These are phyloP conservation scores for Acer campestre DNA, from an alignment of 345 rosid genomes.

Conservation along the genomic window DNA sequence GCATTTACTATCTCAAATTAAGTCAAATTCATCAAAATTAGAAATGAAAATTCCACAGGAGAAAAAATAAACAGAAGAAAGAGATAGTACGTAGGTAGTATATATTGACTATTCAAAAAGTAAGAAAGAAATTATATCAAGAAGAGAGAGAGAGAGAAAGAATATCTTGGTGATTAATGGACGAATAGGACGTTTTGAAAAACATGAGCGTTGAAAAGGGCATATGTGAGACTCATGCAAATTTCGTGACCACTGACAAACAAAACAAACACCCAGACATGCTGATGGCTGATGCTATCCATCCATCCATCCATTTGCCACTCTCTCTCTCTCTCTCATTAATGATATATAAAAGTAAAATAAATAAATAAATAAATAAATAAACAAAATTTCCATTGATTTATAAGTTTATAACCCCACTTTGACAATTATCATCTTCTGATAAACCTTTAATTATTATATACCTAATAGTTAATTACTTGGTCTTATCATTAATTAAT, in stretches of 20 bases:
- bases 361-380: background rate
- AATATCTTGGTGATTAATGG: background rate
- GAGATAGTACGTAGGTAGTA: background rate
- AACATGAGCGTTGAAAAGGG: background rate
- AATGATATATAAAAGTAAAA: background rate
- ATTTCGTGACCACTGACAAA: constrained; percentile 20
- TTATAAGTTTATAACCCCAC: background rate
- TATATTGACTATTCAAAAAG: background rate
- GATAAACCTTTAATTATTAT: background rate
- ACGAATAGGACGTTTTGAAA: background rate
- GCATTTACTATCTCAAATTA: no score
- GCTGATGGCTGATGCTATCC: constrained; percentile 27
- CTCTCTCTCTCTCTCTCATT: background rate
- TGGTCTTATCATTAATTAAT: background rate
- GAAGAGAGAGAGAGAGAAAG: background rate
- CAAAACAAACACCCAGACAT: constrained; percentile 15
- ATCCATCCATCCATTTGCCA: constrained; percentile 1
- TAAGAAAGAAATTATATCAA: background rate
- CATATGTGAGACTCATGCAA: constrained; percentile 14
- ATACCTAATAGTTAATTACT: background rate
- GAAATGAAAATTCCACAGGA: no score
- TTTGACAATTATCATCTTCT: background rate
- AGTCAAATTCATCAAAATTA: no score
- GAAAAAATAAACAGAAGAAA: no score
- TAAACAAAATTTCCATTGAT: background rate